Evolutionary conservation across 164 flowering plant species (phyloP).

Genomic region (Sextonia rubra): DNA sequence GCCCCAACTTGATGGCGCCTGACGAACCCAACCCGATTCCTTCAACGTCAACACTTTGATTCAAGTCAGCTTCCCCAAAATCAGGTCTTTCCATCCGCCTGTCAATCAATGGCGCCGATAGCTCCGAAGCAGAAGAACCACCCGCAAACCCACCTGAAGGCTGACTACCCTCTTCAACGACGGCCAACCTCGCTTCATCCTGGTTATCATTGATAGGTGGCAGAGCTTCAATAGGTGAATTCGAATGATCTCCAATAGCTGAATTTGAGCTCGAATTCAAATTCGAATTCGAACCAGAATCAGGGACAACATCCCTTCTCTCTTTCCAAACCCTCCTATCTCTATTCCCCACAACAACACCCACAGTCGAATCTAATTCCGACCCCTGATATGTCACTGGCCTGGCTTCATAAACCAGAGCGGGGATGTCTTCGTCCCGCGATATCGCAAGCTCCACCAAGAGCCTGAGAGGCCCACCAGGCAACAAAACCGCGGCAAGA

Average conservation of each 20-base stretch:
- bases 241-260: not conserved
- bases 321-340: conserved; percentile 76
- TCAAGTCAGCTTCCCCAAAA: conserved; percentile 18
- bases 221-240: conserved; percentile 16
- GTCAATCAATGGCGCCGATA: conserved; percentile 57
- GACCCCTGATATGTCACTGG: conserved; percentile 47
- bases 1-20: conserved; percentile 88
- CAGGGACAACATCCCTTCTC: conserved; percentile 22
- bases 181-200: conserved; percentile 27
- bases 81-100: conserved; percentile 20
- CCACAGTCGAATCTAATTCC: conserved; percentile 10
- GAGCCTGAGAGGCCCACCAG: conserved; percentile 90
- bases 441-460: conserved; percentile 94
- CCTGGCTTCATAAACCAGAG: conserved; percentile 92
- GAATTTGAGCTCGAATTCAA: conserved; percentile 7
- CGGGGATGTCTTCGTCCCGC: conserved; percentile 97
- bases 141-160: not conserved
- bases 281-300: conserved; percentile 19
- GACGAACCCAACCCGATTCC: conserved; percentile 90
- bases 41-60: conserved; percentile 52
- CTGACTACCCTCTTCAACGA: conserved; percentile 41
- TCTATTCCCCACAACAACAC: conserved; percentile 13
- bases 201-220: conserved; percentile 14
- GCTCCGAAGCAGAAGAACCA: conserved; percentile 30
- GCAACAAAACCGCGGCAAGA: conserved; percentile 93